Percentiles rank a stretch among this genome's conserved stretches.
phyloP scores from a whole-genome alignment of 1,284 basidiomycete species.

The Apiotrichum brassicae region DNA sequence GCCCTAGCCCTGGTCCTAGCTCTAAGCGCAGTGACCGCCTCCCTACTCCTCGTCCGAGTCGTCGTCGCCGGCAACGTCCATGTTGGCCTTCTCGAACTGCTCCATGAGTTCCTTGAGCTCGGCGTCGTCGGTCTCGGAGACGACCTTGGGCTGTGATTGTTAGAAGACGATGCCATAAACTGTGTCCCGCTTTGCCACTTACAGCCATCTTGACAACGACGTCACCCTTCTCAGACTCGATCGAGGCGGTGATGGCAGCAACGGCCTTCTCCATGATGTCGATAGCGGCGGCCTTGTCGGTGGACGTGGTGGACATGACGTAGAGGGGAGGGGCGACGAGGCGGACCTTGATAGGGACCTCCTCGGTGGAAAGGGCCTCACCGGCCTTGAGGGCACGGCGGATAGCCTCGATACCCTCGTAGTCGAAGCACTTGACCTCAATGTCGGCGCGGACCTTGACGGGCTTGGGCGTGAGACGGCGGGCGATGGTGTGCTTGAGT shows the following conservation, averaged over 20 bases:
- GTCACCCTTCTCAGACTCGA: constrained; percentile 76
- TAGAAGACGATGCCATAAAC: too few species aligned
- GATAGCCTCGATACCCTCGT: constrained; percentile 96
- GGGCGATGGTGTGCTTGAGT: constrained; percentile 80
- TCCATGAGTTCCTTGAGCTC: constrained; percentile 93
- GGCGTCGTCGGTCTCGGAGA: constrained; percentile 93
- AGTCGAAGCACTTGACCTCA: constrained; percentile 94
- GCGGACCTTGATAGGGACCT: constrained; percentile 94
- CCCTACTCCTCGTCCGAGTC: constrained; percentile 43
- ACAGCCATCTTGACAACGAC: constrained; percentile 96
- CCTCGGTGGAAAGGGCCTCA: constrained; percentile 76
- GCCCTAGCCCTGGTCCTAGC: too few species aligned
- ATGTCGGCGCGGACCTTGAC: constrained; percentile 98
- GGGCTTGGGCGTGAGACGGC: constrained; percentile 92
- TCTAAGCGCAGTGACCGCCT: not conserved
- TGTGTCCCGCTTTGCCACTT: too few species aligned
- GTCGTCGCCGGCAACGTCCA: constrained; percentile 88
- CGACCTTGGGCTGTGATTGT: constrained; percentile 72
- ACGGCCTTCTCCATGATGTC: constrained; percentile 90
- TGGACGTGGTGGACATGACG: constrained; percentile 90
- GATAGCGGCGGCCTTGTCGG: constrained; percentile 92
- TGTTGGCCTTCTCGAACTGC: constrained; percentile 82
- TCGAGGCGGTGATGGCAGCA: constrained; percentile 76
- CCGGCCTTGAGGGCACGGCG: constrained; percentile 85
- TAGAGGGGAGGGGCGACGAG: constrained; percentile 95